A percentile compares a stretch with the other conserved stretches of the same genome.
Conservation (phyloP, 163 green algal genomes). For the Chloroidium sp. region DNA sequence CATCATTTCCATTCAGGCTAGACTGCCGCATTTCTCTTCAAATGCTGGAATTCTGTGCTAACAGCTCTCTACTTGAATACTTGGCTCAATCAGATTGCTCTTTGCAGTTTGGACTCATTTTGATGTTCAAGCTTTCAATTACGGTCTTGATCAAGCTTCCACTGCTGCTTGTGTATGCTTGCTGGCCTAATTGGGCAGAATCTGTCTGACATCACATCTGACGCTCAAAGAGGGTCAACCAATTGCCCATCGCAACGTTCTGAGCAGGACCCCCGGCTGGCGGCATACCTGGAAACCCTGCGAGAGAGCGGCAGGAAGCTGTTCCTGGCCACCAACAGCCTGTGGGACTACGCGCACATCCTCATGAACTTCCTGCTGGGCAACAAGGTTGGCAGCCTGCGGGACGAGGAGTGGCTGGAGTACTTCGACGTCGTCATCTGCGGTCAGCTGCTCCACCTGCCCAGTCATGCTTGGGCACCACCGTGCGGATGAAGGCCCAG, state of each 20-base stretch:
- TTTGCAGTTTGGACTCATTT: too few species aligned
- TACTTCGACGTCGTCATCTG: conserved; percentile 87
- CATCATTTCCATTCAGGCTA: too few species aligned
- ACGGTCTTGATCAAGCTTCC: too few species aligned
- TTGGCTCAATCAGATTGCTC: too few species aligned
- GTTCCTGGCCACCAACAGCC: conserved; percentile 90
- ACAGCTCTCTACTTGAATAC: too few species aligned
- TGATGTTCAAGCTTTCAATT: neutral
- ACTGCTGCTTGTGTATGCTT: too few species aligned
- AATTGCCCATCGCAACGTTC: neutral
- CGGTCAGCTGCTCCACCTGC: conserved; percentile 10
- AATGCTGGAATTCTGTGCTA: too few species aligned
- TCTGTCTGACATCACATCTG: too few species aligned
- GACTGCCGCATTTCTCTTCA: too few species aligned
- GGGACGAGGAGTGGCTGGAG: conserved; percentile 65
- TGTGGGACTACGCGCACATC: conserved; percentile 97
- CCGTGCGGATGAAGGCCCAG: neutral
- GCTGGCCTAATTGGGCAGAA: too few species aligned
- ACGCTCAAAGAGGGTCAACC: too few species aligned
- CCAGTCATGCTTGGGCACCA: neutral
- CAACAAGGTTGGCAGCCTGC: conserved; percentile 22
- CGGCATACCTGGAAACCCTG: conserved; percentile 67
- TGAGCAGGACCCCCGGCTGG: neutral
- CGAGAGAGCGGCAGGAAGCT: conserved; percentile 60
- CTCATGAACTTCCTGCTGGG: conserved; percentile 93